Evolutionary conservation across 352 stramenopile species (phyloP).

Genomic region (Globisporangium orthogonon): DNA sequence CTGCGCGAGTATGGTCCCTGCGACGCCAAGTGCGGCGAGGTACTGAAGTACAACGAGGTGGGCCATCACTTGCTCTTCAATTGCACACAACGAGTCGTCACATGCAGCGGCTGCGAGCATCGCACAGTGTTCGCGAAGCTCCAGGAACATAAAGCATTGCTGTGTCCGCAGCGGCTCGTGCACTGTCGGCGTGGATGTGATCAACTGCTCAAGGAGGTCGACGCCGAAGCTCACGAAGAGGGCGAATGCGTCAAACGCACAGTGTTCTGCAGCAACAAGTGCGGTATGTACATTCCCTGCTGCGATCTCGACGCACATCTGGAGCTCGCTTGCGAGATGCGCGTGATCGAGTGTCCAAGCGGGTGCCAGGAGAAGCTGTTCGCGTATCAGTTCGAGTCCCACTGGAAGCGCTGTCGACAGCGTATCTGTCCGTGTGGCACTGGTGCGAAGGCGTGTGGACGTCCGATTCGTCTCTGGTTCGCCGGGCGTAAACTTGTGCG

Average conservation of each 20-base stretch:
- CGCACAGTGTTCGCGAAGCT: slow-evolving; percentile 27
- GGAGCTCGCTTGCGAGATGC: slow-evolving; percentile 41
- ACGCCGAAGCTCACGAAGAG: slow-evolving; percentile 37
- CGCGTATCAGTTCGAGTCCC: slow-evolving; percentile 48
- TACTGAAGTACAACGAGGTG: slow-evolving; percentile 43
- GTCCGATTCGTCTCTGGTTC: slow-evolving; percentile 65
- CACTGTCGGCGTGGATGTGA: slow-evolving; percentile 56
- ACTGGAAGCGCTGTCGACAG: slow-evolving; percentile 61
- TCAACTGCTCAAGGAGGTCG: slow-evolving; percentile 24
- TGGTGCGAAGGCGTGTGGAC: slow-evolving; percentile 35
- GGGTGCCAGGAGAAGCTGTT: slow-evolving; percentile 53
- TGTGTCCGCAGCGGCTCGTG: slow-evolving; percentile 45
- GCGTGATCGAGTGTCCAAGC: slow-evolving; percentile 49
- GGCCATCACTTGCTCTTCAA: slow-evolving; percentile 49
- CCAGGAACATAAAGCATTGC: slow-evolving; percentile 31
- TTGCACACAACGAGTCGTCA: slow-evolving; percentile 38
- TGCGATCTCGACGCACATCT: slow-evolving; percentile 35
- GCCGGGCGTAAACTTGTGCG: slow-evolving; percentile 23
- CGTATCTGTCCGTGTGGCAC: slow-evolving; percentile 53
- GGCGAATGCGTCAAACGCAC: slow-evolving; percentile 35
- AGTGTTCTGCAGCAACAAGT: slow-evolving; percentile 48
- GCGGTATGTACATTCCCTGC: slow-evolving; percentile 30
- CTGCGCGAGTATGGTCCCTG: slow-evolving; percentile 44
- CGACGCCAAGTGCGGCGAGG: slow-evolving; percentile 32
- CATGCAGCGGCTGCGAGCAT: slow-evolving; percentile 43